phyloP scores from a whole-genome alignment of 164 flowering plant genomes.

The Vitis rupestris region DNA sequence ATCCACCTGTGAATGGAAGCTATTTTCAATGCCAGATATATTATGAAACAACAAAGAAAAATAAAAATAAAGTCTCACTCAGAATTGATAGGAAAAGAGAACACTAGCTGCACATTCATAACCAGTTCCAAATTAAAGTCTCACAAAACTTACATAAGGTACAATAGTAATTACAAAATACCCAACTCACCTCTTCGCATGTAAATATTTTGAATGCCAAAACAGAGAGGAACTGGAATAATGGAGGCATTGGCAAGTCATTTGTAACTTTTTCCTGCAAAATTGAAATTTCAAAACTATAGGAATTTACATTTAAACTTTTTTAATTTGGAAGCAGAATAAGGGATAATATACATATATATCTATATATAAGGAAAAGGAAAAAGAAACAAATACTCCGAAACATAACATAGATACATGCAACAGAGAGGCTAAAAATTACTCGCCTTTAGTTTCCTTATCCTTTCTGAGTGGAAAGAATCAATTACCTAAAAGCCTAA shows the following conservation, averaged over 20 bases:
- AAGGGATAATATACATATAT: background rate
- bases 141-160: background rate
- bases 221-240: conserved; percentile 81
- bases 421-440: no score
- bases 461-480: no score
- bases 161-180: background rate
- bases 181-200: conserved; percentile 57
- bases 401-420: no score
- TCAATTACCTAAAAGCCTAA: no score
- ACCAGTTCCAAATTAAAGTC: background rate
- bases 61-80: background rate
- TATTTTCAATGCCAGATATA: background rate
- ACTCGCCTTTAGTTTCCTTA: no score
- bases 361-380: background rate
- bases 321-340: background rate
- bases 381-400: no score
- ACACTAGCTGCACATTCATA: background rate
- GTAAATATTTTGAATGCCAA: conserved; percentile 79
- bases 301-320: background rate
- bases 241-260: conserved; percentile 88
- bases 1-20: conserved; percentile 57
- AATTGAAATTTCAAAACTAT: conserved; percentile 12
- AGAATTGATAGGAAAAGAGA: background rate
- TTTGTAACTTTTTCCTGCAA: conserved; percentile 64
- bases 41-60: background rate